Conservation (phyloP, 352 stramenopile species). For the Phytophthora colocasiae region DNA sequence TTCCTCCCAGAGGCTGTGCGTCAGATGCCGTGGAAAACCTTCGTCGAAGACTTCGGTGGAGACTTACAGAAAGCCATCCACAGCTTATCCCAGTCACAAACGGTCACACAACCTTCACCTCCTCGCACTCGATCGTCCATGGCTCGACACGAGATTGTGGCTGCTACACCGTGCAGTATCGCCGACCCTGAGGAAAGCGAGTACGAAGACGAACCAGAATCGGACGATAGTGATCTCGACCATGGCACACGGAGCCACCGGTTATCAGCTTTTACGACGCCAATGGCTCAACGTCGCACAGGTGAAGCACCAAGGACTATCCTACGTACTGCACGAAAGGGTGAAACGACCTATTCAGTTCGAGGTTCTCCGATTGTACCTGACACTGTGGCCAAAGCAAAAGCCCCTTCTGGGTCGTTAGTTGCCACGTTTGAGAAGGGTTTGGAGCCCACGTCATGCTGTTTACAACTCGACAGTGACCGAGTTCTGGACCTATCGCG, state of each 20-base stretch:
- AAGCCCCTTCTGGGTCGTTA: conserved; percentile 58
- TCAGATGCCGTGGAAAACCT: conserved; percentile 82
- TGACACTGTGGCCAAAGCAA: conserved; percentile 63
- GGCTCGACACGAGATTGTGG: conserved; percentile 45
- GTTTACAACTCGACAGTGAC: conserved; percentile 69
- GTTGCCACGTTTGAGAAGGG: conserved; percentile 68
- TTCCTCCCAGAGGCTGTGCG: conserved; percentile 75
- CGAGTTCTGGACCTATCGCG: conserved; percentile 69
- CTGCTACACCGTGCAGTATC: conserved; percentile 47
- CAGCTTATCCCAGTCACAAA: conserved; percentile 52
- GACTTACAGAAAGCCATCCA: conserved; percentile 78
- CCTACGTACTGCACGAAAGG: conserved; percentile 72
- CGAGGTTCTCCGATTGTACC: conserved; percentile 74
- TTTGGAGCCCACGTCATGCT: conserved; percentile 55
- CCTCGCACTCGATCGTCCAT: conserved; percentile 14
- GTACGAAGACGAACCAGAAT: conserved; percentile 14
- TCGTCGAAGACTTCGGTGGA: conserved; percentile 81
- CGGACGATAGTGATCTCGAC: conserved; percentile 5
- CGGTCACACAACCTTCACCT: conserved; percentile 22
- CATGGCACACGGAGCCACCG: conserved; percentile 23
- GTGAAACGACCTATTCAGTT: conserved; percentile 76
- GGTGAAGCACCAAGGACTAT: conserved; percentile 42
- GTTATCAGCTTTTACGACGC: conserved; percentile 52
- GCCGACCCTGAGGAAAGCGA: conserved; percentile 25
- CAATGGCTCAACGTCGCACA: conserved; percentile 33